Conservation (phyloP, 2,329 filamentous ascomycete species). For the Sordariomycetes sp. region DNA sequence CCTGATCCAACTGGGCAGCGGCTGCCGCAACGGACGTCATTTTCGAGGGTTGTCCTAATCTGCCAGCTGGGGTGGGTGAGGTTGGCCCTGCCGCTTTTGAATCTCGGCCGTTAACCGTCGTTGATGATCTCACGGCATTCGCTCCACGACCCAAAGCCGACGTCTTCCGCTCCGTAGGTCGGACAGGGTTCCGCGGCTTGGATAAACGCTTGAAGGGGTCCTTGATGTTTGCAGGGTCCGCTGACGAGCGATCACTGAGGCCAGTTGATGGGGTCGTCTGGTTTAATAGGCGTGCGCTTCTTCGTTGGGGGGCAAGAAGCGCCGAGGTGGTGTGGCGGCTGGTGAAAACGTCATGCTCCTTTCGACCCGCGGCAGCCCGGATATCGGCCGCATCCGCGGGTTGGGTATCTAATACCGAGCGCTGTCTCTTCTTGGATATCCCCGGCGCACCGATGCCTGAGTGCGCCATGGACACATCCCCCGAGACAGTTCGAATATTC, state of each 20-base stretch:
- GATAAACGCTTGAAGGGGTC: slow-evolving; percentile 4
- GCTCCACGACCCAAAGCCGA: slow-evolving; percentile 1
- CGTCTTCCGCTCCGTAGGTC: slow-evolving; percentile 1
- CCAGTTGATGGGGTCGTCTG: slow-evolving; percentile 3
- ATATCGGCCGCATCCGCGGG: not conserved
- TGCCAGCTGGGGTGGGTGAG: slow-evolving; percentile 2
- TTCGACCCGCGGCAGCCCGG: not conserved
- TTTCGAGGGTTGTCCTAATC: not conserved
- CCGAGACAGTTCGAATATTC: slow-evolving; percentile 1
- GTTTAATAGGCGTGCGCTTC: slow-evolving; percentile 9
- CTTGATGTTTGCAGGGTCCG: not conserved
- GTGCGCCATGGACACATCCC: slow-evolving; percentile 1
- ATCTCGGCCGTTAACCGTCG: not conserved
- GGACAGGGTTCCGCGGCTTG: slow-evolving; percentile 1
- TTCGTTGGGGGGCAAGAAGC: slow-evolving; percentile 7
- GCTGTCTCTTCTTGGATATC: slow-evolving; percentile 4
- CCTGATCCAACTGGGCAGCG: slow-evolving; percentile 2
- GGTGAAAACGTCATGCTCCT: slow-evolving; percentile 7
- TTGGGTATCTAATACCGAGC: slow-evolving; percentile 3
- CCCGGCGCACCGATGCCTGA: slow-evolving; percentile 1
- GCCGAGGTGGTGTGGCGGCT: slow-evolving; percentile 5
- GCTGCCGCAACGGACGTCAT: slow-evolving; percentile 2
- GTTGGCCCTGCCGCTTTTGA: not conserved
- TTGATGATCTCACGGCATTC: not conserved
- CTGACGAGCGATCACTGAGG: slow-evolving; percentile 2